These are phyloP conservation scores for Fraxinus dipetala DNA, from an alignment of 305 asterid species.

Conservation along the genomic window DNA sequence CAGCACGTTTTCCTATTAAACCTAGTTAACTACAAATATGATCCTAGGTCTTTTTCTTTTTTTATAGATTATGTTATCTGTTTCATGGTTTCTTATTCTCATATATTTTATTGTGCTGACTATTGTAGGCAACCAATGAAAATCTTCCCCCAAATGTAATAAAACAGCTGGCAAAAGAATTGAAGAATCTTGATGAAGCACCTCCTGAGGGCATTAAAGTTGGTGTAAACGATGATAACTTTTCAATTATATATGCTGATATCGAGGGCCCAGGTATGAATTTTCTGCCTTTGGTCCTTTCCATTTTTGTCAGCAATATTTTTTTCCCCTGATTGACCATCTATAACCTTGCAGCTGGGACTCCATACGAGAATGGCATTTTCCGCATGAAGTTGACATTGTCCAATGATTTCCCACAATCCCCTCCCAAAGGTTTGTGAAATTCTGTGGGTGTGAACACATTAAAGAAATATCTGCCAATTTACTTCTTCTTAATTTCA, in stretches of 20 bases:
- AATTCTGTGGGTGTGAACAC: not conserved
- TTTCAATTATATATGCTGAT: conserved; percentile 82
- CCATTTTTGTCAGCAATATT: conserved; percentile 7
- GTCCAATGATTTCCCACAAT: conserved; percentile 87
- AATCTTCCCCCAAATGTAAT: conserved; percentile 93
- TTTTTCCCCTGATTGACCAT: conserved; percentile 23
- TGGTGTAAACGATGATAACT: conserved; percentile 82
- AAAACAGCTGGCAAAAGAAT: conserved; percentile 83
- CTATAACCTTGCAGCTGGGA: conserved; percentile 69
- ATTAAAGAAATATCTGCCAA: not conserved
- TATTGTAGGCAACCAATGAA: conserved; percentile 77
- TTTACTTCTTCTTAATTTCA: not conserved
- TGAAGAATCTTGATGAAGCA: conserved; percentile 88
- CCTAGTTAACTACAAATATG: not conserved
- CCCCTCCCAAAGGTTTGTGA: conserved; percentile 85
- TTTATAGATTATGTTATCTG: not conserved
- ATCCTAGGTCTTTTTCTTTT: not conserved
- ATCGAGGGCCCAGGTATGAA: conserved; percentile 89
- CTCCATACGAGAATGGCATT: conserved; percentile 87
- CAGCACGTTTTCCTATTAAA: not conserved
- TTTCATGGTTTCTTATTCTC: not conserved
- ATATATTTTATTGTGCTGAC: not conserved
- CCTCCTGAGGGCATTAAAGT: conserved; percentile 99
- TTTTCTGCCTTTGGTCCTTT: not conserved
- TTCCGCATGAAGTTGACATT: conserved; percentile 89